These are phyloP conservation scores for Plectosphaerella cucumerina DNA, from an alignment of 2,329 filamentous ascomycete genomes.

Conservation along the genomic window DNA sequence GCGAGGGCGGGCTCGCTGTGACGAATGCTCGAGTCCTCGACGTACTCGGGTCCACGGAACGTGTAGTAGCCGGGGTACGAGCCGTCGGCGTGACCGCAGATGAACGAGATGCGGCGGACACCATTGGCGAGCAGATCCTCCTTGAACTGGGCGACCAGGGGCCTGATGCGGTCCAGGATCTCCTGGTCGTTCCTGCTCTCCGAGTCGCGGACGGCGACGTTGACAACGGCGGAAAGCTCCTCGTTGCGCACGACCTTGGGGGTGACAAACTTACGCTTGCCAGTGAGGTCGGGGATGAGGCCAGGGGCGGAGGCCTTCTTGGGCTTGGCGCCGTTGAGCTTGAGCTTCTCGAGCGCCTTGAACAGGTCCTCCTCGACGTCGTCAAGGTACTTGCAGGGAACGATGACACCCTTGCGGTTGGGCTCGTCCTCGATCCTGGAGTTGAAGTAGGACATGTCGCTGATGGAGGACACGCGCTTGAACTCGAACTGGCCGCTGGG, in stretches of 20 bases:
- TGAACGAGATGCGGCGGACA: slow-evolving; percentile 90
- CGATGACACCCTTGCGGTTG: slow-evolving; percentile 85
- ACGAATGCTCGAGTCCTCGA: slow-evolving; percentile 92
- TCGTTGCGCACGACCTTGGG: slow-evolving; percentile 55
- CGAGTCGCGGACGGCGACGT: slow-evolving; percentile 84
- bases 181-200: slow-evolving; percentile 81
- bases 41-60: slow-evolving; percentile 87
- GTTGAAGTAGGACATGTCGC: slow-evolving; percentile 87
- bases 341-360: slow-evolving; percentile 81
- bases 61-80: slow-evolving; percentile 97
- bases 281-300: slow-evolving; percentile 68
- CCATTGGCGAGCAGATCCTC: slow-evolving; percentile 76
- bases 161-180: slow-evolving; percentile 68
- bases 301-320: slow-evolving; percentile 47
- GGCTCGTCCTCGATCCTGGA: slow-evolving; percentile 72
- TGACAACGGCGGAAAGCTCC: slow-evolving; percentile 87
- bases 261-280: slow-evolving; percentile 61
- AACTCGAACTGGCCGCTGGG: slow-evolving; percentile 59
- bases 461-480: slow-evolving; percentile 89
- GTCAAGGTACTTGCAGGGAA: slow-evolving; percentile 89
- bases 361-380: slow-evolving; percentile 84
- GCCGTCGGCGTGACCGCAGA: slow-evolving; percentile 90
- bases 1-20: slow-evolving; percentile 94
- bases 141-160: slow-evolving; percentile 76
- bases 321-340: slow-evolving; percentile 53